Conservation (phyloP, 495 filamentous ascomycete species). For the Gamarada debralockiae region DNA sequence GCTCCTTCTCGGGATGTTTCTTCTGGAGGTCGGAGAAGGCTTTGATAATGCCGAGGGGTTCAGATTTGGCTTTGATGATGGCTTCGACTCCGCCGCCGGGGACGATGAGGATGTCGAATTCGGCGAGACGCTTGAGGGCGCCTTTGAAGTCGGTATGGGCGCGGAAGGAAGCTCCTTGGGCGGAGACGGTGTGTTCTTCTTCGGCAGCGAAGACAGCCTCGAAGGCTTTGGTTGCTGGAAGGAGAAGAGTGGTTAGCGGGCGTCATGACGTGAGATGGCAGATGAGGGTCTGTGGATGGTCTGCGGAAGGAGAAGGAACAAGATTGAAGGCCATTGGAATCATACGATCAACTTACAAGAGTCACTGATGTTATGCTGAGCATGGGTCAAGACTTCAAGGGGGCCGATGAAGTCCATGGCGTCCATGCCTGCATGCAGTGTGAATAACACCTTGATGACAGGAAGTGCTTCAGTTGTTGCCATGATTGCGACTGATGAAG, state of each 20-base stretch:
- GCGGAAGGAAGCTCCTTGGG: slow-evolving; percentile 71
- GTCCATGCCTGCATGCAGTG: slow-evolving; percentile 44
- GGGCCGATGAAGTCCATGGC: slow-evolving; percentile 65
- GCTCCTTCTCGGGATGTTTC: slow-evolving; percentile 60
- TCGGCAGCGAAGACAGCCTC: slow-evolving; percentile 66
- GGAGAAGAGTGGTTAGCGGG: background rate
- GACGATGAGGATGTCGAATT: slow-evolving; percentile 70
- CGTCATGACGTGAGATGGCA: background rate
- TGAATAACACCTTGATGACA: slow-evolving; percentile 48
- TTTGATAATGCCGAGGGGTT: slow-evolving; percentile 60
- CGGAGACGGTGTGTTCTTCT: slow-evolving; percentile 52
- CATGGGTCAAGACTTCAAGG: slow-evolving; percentile 56
- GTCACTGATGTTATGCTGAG: slow-evolving; percentile 58
- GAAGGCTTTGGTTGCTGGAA: slow-evolving; percentile 48
- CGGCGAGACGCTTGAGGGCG: slow-evolving; percentile 56
- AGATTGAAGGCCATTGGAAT: background rate
- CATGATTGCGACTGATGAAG: slow-evolving; percentile 24
- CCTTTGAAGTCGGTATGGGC: slow-evolving; percentile 67
- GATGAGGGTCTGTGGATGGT: too few relatives aligned
- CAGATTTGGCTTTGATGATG: slow-evolving; percentile 51
- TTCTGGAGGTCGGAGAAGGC: slow-evolving; percentile 65
- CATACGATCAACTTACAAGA: slow-evolving; percentile 42
- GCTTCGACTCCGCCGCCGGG: slow-evolving; percentile 55
- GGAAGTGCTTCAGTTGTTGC: slow-evolving; percentile 21
- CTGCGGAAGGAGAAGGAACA: background rate